Evolutionary conservation across 305 asterid species (phyloP).

Genomic region (Nicotiana rustica): DNA sequence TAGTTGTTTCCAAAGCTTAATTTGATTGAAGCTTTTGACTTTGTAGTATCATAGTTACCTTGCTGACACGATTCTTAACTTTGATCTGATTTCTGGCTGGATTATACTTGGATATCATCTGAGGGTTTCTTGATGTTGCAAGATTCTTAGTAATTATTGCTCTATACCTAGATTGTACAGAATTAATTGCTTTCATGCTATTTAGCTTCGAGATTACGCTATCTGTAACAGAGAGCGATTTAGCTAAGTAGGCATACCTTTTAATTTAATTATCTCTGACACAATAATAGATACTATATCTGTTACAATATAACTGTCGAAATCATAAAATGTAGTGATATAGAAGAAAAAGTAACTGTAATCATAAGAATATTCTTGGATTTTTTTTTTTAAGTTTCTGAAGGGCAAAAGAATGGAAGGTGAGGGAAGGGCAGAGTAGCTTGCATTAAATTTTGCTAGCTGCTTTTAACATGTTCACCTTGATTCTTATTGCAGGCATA

Average conservation of each 20-base stretch:
- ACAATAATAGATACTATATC: not conserved
- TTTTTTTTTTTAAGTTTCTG: not conserved
- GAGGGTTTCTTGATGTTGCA: not conserved
- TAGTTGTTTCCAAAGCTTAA: not conserved
- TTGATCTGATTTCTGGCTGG: not conserved
- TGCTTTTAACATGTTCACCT: slow-evolving; percentile 12
- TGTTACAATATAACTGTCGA: not conserved
- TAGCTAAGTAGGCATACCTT: not conserved
- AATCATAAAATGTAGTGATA: not conserved
- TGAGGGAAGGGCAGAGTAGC: not conserved
- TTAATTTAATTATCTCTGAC: not conserved
- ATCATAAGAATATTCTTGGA: not conserved
- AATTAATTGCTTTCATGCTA: not conserved
- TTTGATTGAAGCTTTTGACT: not conserved
- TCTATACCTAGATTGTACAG: not conserved
- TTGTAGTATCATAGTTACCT: not conserved
- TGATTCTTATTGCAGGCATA: slow-evolving; percentile 60
- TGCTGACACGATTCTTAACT: not conserved
- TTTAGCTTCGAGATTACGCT: not conserved
- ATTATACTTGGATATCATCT: not conserved
- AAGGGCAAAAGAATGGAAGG: not conserved
- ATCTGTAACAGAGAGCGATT: not conserved
- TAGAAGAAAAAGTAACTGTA: not conserved
- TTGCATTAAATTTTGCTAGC: not conserved
- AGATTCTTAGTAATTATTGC: not conserved